Conservation (phyloP, 2,329 filamentous ascomycete species). For the Hymenoscyphus scutula region DNA sequence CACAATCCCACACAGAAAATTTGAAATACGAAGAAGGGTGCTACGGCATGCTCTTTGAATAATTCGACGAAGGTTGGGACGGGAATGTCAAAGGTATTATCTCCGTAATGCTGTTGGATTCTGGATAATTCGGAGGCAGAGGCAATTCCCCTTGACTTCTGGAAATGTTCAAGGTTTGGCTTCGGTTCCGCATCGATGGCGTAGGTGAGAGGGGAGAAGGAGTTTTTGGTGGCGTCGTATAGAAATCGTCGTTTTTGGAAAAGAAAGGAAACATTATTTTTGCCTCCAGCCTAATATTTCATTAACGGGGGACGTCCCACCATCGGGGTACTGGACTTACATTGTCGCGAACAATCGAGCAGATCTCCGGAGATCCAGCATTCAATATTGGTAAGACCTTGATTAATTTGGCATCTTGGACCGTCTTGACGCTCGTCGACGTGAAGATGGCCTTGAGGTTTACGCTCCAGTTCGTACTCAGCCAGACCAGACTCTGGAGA, state of each 20-base stretch:
- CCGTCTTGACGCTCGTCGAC: conserved; percentile 63
- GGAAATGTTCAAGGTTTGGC: conserved; percentile 74
- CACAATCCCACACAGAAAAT: conserved; percentile 97
- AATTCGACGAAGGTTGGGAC: conserved; percentile 94
- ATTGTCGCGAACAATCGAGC: conserved; percentile 73
- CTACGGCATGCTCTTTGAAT: conserved; percentile 97
- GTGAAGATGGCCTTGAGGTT: conserved; percentile 81
- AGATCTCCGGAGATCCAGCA: conserved; percentile 86
- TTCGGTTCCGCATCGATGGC: conserved; percentile 82
- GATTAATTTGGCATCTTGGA: conserved; percentile 79
- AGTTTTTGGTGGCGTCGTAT: conserved; percentile 67
- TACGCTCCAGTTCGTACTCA: conserved; percentile 97
- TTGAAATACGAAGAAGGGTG: conserved; percentile 99
- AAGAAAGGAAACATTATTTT: conserved; percentile 79
- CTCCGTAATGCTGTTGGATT: conserved; percentile 88
- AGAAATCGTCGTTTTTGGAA: conserved; percentile 98
- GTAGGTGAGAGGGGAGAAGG: conserved; percentile 82
- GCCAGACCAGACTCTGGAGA: conserved; percentile 82
- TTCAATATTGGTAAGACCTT: conserved; percentile 90
- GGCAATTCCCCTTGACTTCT: conserved; percentile 72
- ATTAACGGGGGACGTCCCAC: conserved; percentile 23
- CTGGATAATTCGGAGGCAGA: conserved; percentile 73
- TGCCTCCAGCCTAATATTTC: conserved; percentile 60
- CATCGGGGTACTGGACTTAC: conserved; percentile 39
- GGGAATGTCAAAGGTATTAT: conserved; percentile 96